Percentiles rank a stretch among this genome's conserved stretches.
Conservation (phyloP, 2,329 filamentous ascomycete species). For the Dothistroma pini region DNA sequence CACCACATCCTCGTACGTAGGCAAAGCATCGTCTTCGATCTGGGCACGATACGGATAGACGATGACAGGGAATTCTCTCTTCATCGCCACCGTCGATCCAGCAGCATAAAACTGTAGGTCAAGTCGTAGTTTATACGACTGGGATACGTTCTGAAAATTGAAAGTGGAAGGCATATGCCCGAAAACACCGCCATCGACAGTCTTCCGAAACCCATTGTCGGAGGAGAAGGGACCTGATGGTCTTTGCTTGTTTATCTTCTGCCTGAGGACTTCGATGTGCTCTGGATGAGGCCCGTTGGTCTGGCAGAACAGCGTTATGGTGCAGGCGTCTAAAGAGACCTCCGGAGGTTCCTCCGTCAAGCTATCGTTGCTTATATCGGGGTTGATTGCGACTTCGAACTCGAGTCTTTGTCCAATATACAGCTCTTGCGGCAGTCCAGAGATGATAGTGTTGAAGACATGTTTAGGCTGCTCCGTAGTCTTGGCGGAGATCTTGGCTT, state of each 20-base stretch:
- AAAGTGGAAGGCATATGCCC: conserved; percentile 13
- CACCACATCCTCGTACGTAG: not conserved
- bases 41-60: not conserved
- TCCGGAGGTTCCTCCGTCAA: conserved; percentile 1
- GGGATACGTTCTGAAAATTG: conserved; percentile 8
- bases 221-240: conserved; percentile 13
- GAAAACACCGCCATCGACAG: conserved; percentile 13
- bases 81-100: conserved; percentile 1
- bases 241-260: conserved; percentile 7
- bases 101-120: conserved; percentile 15
- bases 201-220: conserved; percentile 9
- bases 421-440: conserved; percentile 1
- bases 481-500: not conserved
- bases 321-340: conserved; percentile 16
- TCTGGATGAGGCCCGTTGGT: conserved; percentile 12
- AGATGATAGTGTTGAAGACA: not conserved
- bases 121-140: conserved; percentile 16
- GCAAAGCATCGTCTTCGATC: not conserved
- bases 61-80: conserved; percentile 4
- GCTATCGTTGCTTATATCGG: not conserved
- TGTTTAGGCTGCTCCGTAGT: not conserved
- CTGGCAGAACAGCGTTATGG: conserved; percentile 15
- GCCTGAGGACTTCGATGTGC: conserved; percentile 11
- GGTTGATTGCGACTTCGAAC: conserved; percentile 3
- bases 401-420: conserved; percentile 5